These are phyloP conservation scores for Urochloa ruziziensis DNA, from an alignment of 176 grass and related monocot genomes.

Conservation along the genomic window DNA sequence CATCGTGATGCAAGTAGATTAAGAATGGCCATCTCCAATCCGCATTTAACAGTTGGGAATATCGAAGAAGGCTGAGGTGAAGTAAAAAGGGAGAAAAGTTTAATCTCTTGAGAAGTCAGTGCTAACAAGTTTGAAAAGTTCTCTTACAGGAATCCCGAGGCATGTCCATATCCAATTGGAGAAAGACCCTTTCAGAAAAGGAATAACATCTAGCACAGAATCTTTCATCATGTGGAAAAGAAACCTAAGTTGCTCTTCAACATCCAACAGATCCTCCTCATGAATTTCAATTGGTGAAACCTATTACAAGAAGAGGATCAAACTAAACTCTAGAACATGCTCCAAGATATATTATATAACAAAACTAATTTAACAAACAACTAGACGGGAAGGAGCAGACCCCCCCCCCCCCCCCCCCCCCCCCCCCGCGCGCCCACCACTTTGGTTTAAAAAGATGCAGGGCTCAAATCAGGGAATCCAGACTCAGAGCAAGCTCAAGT, in stretches of 20 bases:
- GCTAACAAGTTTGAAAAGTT: slow-evolving; percentile 21
- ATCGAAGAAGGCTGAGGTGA: slow-evolving; percentile 71
- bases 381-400: too few relatives aligned
- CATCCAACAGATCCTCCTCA: slow-evolving; percentile 81
- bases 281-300: slow-evolving; percentile 97
- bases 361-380: too few relatives aligned
- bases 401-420: too few relatives aligned
- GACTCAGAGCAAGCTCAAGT: too few relatives aligned
- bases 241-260: slow-evolving; percentile 86
- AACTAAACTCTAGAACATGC: slow-evolving; percentile 7
- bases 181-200: slow-evolving; percentile 87
- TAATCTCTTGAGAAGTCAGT: slow-evolving; percentile 13
- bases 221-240: slow-evolving; percentile 75
- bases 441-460: too few relatives aligned
- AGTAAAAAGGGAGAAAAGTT: slow-evolving; percentile 6
- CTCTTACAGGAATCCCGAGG: slow-evolving; percentile 75
- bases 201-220: slow-evolving; percentile 60
- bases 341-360: not conserved
- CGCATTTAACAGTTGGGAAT: slow-evolving; percentile 89
- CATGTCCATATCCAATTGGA: slow-evolving; percentile 91
- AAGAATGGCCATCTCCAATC: slow-evolving; percentile 95
- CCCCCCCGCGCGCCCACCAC: too few relatives aligned
- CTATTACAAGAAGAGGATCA: slow-evolving; percentile 45
- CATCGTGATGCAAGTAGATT: slow-evolving; percentile 67
- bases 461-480: too few relatives aligned